Conservation (phyloP, 768 basidiomycete genomes). For the Imleria badia region DNA sequence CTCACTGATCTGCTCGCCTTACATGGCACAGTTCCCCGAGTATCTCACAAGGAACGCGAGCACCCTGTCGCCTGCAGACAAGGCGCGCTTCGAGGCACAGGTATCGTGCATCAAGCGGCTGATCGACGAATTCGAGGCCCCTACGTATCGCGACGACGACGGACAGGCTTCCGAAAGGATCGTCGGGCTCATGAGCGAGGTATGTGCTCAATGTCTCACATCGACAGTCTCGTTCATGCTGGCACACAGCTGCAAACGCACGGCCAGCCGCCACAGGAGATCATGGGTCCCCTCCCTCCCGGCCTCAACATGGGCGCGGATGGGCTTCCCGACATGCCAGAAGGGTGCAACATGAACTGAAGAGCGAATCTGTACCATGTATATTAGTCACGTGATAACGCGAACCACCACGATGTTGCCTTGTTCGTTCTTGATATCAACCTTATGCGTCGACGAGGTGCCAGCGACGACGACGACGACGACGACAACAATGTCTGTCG, state of each 20-base stretch:
- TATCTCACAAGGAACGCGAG: conserved; percentile 62
- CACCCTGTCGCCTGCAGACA: conserved; percentile 57
- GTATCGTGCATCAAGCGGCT: conserved; percentile 54
- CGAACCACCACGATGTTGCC: conserved; percentile 5
- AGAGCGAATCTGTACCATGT: no score
- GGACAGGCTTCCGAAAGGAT: conserved; percentile 45
- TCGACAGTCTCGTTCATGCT: neutral
- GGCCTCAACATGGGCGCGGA: conserved; percentile 59
- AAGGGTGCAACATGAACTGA: conserved; percentile 15
- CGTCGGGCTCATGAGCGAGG: conserved; percentile 75
- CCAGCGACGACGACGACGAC: conserved; percentile 2
- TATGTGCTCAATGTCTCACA: conserved; percentile 22
- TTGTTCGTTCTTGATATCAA: conserved; percentile 14
- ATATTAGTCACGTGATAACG: conserved; percentile 19
- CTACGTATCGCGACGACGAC: conserved; percentile 57
- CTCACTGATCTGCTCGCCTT: neutral
- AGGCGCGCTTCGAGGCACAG: conserved; percentile 64
- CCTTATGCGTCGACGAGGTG: conserved; percentile 17
- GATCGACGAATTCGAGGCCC: conserved; percentile 63
- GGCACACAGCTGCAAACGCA: conserved; percentile 54
- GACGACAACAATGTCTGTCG: neutral
- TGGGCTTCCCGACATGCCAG: conserved; percentile 50
- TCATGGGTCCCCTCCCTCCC: conserved; percentile 82
- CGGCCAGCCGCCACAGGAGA: conserved; percentile 75
- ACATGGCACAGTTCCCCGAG: conserved; percentile 54